Percentiles rank a stretch among this genome's conserved stretches.
Evolutionary conservation across 2,329 filamentous ascomycete species (phyloP).

Genomic region (Ophiostoma novo-ulmi): DNA sequence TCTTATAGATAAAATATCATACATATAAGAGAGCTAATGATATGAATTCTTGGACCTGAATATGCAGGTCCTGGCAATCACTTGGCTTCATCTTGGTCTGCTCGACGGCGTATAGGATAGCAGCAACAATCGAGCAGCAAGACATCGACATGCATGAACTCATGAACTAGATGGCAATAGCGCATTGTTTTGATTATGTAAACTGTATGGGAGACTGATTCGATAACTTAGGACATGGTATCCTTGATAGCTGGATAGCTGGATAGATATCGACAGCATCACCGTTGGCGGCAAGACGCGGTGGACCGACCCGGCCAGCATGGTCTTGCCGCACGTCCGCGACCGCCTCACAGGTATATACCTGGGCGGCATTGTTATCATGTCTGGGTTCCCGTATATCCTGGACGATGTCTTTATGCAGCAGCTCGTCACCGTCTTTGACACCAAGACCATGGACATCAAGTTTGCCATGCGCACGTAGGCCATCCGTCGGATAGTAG

Average conservation of each 20-base stretch:
- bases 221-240: too few species aligned
- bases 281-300: neutral
- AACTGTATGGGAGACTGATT: too few species aligned
- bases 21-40: neutral
- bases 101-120: neutral
- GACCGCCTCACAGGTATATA: neutral
- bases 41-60: neutral
- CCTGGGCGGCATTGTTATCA: neutral
- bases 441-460: neutral
- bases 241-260: neutral
- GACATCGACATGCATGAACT: neutral
- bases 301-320: neutral
- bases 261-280: neutral
- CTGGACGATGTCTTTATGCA: neutral
- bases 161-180: too few species aligned
- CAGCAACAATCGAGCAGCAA: neutral
- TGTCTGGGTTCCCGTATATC: neutral
- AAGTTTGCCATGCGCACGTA: neutral
- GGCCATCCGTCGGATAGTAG: neutral
- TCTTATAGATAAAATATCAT: neutral
- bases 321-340: neutral
- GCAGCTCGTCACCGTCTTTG: neutral
- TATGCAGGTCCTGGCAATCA: neutral
- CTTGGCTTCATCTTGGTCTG: neutral
- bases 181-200: too few species aligned